Evolutionary conservation across 257 asterid species (phyloP).

Genomic region (Solanum piurae): DNA sequence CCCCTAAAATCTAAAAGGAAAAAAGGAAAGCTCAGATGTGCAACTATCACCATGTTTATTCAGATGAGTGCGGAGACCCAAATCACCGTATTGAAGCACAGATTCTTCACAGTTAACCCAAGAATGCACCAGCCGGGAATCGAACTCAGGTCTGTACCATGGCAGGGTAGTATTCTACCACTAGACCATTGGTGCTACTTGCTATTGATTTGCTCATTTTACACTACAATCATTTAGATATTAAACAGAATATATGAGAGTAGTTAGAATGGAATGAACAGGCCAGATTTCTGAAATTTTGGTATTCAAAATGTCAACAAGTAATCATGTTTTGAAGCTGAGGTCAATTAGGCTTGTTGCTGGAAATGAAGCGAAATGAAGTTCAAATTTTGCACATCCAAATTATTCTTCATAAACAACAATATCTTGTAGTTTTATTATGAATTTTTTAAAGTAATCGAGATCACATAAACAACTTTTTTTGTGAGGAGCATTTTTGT

Average conservation of each 20-base stretch:
- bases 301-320: neutral
- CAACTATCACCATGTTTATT: no score
- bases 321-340: neutral
- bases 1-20: no score
- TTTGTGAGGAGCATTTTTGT: no score
- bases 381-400: neutral
- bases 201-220: no score
- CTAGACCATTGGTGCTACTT: conserved; percentile 71
- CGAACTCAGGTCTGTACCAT: conserved; percentile 87
- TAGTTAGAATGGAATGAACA: neutral
- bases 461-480: neutral
- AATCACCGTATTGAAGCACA: neutral
- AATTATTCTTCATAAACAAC: neutral
- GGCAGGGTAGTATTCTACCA: conserved; percentile 89
- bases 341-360: neutral
- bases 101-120: neutral
- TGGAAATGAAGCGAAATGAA: neutral
- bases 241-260: neutral
- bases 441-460: neutral
- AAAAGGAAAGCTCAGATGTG: no score
- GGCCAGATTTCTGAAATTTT: neutral
- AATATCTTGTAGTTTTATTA: neutral
- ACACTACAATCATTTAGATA: neutral
- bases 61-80: neutral
- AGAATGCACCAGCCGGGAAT: conserved; percentile 74